Base-by-base conservation (phyloP, 768 basidiomycete genomes). In the Collybiopsis luxurians region DNA sequence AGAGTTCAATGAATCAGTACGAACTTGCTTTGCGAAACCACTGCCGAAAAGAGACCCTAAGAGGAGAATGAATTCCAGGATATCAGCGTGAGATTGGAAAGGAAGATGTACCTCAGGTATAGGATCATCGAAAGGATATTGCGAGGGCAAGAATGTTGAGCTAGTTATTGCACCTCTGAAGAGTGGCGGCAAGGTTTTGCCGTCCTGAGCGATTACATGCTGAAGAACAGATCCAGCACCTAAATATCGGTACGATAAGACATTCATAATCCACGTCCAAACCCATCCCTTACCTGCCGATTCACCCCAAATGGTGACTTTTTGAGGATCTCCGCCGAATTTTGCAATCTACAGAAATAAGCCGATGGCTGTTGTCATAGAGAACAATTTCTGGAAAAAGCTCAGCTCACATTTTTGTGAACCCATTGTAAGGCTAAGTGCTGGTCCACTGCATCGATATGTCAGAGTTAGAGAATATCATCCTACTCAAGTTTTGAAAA, bases 151-250 rank as follows among this genome's bases (percentile, higher is more conserved):
- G 58, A 68, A 79, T 0, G 63, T 66, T 0, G 80, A 82, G 61
- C 77, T 80, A 13, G 76, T 69, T 7, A 81, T 78, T 1, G 73
- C 79, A 15, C 59, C 68, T 46, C 69, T 64, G 62, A 81, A 82
- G 0, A 81, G 66, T 3, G 73, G 71, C 1, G 79, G 79, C 9
- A 67, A 59, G 0, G 79, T 81, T 34, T 72, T 67, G 19, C 80
- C 80, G 15, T 69, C 70, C 36, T 80, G 67, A 7, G 80, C 80
- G 28, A 81, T 63, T 1, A 80, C 45, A 31, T 82, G 80, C 52
- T 81, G 79, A 5, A 81, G 27, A 7, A 81, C 79, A 2, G 80
- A 81, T 3, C 79, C 79, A 38, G 74, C 80, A 56, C 77, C 76
- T 23, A 30, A 50, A 21, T 24, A 30, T 31, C n/a, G n/a, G 28